phyloP scores from a whole-genome alignment of 106 monocot species.

The Dendrobium chrysotoxum region DNA sequence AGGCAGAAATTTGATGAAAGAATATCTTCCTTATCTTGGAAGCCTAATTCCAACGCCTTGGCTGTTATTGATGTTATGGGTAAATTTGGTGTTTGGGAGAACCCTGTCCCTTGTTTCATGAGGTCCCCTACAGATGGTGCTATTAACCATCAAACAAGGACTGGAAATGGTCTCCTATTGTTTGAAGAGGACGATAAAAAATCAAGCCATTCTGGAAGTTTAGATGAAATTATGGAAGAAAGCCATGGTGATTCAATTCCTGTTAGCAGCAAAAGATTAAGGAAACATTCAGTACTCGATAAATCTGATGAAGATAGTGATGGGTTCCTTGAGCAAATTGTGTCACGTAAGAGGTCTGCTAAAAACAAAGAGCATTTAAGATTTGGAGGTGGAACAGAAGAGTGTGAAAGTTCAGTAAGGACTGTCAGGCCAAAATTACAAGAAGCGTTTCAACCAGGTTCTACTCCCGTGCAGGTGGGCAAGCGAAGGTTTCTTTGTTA shows the following conservation, averaged over 20 bases:
- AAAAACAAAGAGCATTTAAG: slow-evolving; percentile 27
- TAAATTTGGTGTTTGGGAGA: slow-evolving; percentile 84
- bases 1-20: slow-evolving; percentile 81
- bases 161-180: slow-evolving; percentile 30
- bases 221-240: slow-evolving; percentile 57
- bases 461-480: slow-evolving; percentile 64
- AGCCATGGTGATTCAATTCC: slow-evolving; percentile 44
- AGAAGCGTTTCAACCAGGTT: slow-evolving; percentile 86
- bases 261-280: slow-evolving; percentile 47
- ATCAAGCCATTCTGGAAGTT: slow-evolving; percentile 40
- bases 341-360: slow-evolving; percentile 40
- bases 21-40: slow-evolving; percentile 79
- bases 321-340: slow-evolving; percentile 55
- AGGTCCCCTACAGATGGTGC: slow-evolving; percentile 80
- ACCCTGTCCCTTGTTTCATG: slow-evolving; percentile 69
- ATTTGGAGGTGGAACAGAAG: slow-evolving; percentile 20
- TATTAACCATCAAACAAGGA: slow-evolving; percentile 24
- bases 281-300: slow-evolving; percentile 40
- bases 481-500: slow-evolving; percentile 80
- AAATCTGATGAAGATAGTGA: slow-evolving; percentile 56
- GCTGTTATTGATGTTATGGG: slow-evolving; percentile 81
- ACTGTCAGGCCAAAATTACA: slow-evolving; percentile 36
- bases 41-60: slow-evolving; percentile 72
- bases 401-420: slow-evolving; percentile 18
- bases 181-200: slow-evolving; percentile 61